Evolutionary conservation across 306 rosid genomes (phyloP).

Genomic region (Cucurbita argyrosperma): DNA sequence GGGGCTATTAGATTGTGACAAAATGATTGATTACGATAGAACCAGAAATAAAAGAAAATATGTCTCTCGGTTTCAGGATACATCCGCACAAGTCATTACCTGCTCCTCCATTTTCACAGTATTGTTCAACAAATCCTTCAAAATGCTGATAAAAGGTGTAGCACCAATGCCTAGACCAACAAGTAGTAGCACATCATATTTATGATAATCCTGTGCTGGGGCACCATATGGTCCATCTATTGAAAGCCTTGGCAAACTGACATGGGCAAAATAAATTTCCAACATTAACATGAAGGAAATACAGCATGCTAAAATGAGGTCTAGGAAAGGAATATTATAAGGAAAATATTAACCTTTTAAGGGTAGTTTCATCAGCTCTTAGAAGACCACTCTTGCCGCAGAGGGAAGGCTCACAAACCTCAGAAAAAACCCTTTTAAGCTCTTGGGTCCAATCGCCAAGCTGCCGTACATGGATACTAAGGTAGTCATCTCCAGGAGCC

Average conservation of each 20-base stretch:
- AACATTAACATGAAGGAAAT: not conserved
- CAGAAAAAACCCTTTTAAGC: conserved; percentile 85
- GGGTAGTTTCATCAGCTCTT: conserved; percentile 89
- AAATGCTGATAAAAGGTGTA: conserved; percentile 95
- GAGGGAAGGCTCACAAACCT: conserved; percentile 81
- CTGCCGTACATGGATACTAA: conserved; percentile 96
- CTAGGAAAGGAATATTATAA: not conserved
- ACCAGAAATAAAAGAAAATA: not conserved
- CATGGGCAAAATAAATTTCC: conserved; percentile 2
- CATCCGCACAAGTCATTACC: conserved; percentile 23
- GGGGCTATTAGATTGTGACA: not conserved
- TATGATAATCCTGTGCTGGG: conserved; percentile 82
- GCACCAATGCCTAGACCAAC: conserved; percentile 99
- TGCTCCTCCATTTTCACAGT: conserved; percentile 86
- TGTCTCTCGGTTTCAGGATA: not conserved
- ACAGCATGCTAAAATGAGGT: not conserved
- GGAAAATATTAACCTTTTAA: conserved; percentile 42
- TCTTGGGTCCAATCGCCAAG: conserved; percentile 99
- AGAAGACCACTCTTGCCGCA: conserved; percentile 94
- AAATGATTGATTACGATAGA: not conserved
- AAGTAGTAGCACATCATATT: conserved; percentile 81
- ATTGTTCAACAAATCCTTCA: conserved; percentile 86
- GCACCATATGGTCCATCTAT: conserved; percentile 99
- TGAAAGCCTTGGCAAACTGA: conserved; percentile 83
- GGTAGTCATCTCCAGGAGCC: conserved; percentile 87